A percentile compares a stretch with the other conserved stretches of the same genome.
Conservation (phyloP, 495 filamentous ascomycete genomes). For the Xylaria castorea region DNA sequence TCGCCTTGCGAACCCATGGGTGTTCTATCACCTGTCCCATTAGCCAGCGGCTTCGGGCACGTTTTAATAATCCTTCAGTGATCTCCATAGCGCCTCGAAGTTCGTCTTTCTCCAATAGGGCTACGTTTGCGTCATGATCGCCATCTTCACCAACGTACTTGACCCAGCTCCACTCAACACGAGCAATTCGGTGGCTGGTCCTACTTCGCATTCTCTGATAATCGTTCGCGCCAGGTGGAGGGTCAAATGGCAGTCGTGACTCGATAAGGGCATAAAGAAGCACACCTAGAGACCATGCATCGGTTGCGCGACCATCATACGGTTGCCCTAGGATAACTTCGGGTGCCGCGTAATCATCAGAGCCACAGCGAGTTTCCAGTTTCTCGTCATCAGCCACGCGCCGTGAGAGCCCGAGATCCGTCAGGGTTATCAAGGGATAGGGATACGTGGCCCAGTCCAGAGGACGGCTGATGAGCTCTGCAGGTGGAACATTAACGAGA, state of each 20-base stretch:
- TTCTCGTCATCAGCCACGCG: slow-evolving; percentile 79
- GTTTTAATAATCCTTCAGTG: slow-evolving; percentile 82
- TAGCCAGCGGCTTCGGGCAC: slow-evolving; percentile 75
- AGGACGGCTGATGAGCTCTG: slow-evolving; percentile 49
- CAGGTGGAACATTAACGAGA: slow-evolving; percentile 78
- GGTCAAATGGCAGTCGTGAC: slow-evolving; percentile 89
- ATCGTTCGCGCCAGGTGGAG: slow-evolving; percentile 73
- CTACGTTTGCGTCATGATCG: slow-evolving; percentile 55
- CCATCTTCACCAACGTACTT: slow-evolving; percentile 78
- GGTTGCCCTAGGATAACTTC: slow-evolving; percentile 94
- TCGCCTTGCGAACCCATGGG: slow-evolving; percentile 78
- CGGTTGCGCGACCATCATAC: slow-evolving; percentile 91
- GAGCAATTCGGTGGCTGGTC: slow-evolving; percentile 90
- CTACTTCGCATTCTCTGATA: slow-evolving; percentile 73
- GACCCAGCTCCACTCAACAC: slow-evolving; percentile 93
- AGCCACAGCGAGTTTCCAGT: slow-evolving; percentile 88
- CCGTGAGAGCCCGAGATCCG: slow-evolving; percentile 89
- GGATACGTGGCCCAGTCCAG: slow-evolving; percentile 74
- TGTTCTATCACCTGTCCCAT: slow-evolving; percentile 72
- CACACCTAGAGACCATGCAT: slow-evolving; percentile 95
- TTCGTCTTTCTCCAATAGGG: slow-evolving; percentile 61
- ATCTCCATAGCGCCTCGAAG: slow-evolving; percentile 77
- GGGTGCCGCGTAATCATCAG: slow-evolving; percentile 95
- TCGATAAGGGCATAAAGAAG: slow-evolving; percentile 94
- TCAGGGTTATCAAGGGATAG: slow-evolving; percentile 83